Conservation (phyloP, 2,329 filamentous ascomycete species). For the Clarireedia paspali region DNA sequence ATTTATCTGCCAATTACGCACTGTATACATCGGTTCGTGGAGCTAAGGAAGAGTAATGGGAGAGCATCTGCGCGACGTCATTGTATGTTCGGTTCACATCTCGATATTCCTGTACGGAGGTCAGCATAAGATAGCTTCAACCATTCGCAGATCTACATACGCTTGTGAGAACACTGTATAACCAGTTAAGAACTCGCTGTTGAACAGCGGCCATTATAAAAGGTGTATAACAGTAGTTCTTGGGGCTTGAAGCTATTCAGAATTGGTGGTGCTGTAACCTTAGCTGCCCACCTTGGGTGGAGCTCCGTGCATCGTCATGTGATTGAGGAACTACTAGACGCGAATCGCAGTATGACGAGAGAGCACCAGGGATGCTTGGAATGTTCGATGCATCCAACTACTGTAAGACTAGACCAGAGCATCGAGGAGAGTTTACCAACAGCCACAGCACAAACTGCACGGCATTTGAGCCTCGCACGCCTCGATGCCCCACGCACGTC, state of each 20-base stretch:
- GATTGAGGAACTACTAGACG: too few relatives aligned
- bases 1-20: conserved; percentile 36
- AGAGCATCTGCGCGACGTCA: conserved; percentile 77
- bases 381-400: too few relatives aligned
- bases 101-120: conserved; percentile 68
- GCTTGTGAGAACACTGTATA: conserved; percentile 81
- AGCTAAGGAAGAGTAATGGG: conserved; percentile 69
- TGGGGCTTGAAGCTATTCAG: conserved; percentile 2
- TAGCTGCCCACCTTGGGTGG: neutral
- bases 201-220: conserved; percentile 54
- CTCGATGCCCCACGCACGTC: too few relatives aligned
- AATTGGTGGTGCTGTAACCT: neutral
- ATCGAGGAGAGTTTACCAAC: too few relatives aligned
- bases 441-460: too few relatives aligned
- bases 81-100: conserved; percentile 90
- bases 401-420: too few relatives aligned
- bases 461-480: too few relatives aligned
- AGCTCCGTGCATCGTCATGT: too few relatives aligned
- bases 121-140: conserved; percentile 4
- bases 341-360: too few relatives aligned
- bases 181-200: conserved; percentile 88
- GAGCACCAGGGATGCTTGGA: too few relatives aligned
- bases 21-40: conserved; percentile 94
- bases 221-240: too few relatives aligned
- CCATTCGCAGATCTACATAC: conserved; percentile 36